Base-by-base conservation (phyloP, 495 filamentous ascomycete genomes). In the Pseudomonodictys pantanalensis region DNA sequence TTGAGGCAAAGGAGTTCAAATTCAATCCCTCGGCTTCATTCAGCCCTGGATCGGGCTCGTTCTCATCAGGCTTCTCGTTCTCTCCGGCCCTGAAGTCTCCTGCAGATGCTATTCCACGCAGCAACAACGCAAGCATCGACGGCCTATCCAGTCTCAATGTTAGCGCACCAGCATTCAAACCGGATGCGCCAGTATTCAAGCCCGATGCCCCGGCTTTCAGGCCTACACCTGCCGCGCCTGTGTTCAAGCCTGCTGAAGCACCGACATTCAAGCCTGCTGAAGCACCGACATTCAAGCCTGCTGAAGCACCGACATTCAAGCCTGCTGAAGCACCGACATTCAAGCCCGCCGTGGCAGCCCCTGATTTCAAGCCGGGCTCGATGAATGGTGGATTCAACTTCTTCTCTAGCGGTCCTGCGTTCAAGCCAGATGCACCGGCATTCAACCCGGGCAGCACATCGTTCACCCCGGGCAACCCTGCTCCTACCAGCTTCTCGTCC, bases 1-100 rank as follows among this genome's bases (percentile, higher is more conserved):
- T 91, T 35, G 85, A 83, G 52, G 92, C 93, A 0, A 86, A 88
- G 47, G 90, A 92, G 65, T 97, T 97, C 71, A 89, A 84, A 62
- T 87, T 88, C 69, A 85, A 93, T 56, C 89, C 89, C 3, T 75
- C 73, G 17, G 83, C 72, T 51, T 71, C 81, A 1, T 88, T 88
- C 69, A 78, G 76, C 33, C 81, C 89, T 1, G 76, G 78, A n/a
- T n/a, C n/a, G n/a, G n/a, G n/a, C n/a, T 75, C 79, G 38, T 76
- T 79, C 30, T 66, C 77, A 56, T 75, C 76, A 33, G 74, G 75
- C 46, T 81, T 74, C 58, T 75, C 73, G 3, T 82, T 86, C 70
- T 80, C 85, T 62, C 79, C 81, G 44, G 63, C 39, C 35, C 23
- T 52, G 26, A 55, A 58, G 25, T 38, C 58, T 2, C 18, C 46